A percentile compares a stretch with the other conserved stretches of the same genome.
Conservation (phyloP, 2,329 filamentous ascomycete genomes). For the Hymenoscyphus fraxineus region DNA sequence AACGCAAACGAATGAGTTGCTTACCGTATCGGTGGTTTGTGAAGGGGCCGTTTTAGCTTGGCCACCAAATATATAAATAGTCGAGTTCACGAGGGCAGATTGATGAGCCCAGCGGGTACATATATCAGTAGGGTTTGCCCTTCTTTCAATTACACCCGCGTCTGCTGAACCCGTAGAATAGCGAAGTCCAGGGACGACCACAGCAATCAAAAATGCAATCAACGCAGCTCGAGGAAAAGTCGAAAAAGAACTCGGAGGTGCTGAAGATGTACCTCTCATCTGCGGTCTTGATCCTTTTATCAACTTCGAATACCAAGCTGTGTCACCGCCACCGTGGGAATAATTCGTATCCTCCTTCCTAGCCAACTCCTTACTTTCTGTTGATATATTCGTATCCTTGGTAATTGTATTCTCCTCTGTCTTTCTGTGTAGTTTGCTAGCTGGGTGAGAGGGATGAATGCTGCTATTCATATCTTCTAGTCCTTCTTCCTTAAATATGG, state of each 20-base stretch:
- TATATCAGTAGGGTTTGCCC: constrained; percentile 45
- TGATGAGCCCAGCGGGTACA: constrained; percentile 66
- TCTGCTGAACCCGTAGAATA: constrained; percentile 42
- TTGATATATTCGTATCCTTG: constrained; percentile 11
- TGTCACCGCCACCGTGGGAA: not conserved
- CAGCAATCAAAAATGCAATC: constrained; percentile 47
- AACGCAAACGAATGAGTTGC: constrained; percentile 41
- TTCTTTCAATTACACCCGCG: constrained; percentile 42
- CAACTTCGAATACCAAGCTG: constrained; percentile 24
- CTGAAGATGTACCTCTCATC: constrained; percentile 43
- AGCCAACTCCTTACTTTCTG: not conserved
- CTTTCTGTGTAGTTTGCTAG: constrained; percentile 11
- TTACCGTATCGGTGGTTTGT: constrained; percentile 66
- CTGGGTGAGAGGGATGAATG: constrained; percentile 18
- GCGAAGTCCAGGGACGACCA: constrained; percentile 47
- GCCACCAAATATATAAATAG: constrained; percentile 73
- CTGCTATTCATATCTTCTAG: constrained; percentile 28
- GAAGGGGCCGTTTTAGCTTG: constrained; percentile 54
- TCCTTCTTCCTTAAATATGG: constrained; percentile 30
- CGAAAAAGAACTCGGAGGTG: constrained; percentile 41
- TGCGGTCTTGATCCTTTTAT: constrained; percentile 33
- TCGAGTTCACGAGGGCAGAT: constrained; percentile 65
- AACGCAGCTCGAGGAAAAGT: constrained; percentile 45
- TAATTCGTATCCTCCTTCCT: not conserved
- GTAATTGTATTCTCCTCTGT: constrained; percentile 8